phyloP scores from a whole-genome alignment of 2,329 filamentous ascomycete species.

The Alternaria infectoria region DNA sequence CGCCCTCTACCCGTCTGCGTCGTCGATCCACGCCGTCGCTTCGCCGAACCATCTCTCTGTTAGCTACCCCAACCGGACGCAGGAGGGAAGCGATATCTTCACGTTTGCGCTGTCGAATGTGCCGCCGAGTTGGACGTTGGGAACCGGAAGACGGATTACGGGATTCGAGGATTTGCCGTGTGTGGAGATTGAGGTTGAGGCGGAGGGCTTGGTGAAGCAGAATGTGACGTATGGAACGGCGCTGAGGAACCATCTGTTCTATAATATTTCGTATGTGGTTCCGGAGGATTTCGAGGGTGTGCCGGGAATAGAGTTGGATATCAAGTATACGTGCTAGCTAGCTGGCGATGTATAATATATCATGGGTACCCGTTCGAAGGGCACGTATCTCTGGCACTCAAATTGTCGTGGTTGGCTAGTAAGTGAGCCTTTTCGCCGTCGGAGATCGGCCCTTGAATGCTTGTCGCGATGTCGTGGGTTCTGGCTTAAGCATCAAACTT shows the following conservation, averaged over 20 bases:
- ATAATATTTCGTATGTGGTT: slow-evolving; percentile 57
- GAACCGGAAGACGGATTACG: slow-evolving; percentile 11
- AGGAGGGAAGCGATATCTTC: slow-evolving; percentile 25
- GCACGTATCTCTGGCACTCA: no score
- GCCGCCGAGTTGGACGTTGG: slow-evolving; percentile 25
- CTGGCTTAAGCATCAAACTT: not conserved
- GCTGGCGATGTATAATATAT: not conserved
- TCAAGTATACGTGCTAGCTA: slow-evolving; percentile 45
- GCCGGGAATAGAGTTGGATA: slow-evolving; percentile 46
- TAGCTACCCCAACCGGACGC: slow-evolving; percentile 27
- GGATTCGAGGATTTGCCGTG: slow-evolving; percentile 38
- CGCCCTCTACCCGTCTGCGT: slow-evolving; percentile 48
- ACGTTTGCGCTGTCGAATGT: slow-evolving; percentile 24
- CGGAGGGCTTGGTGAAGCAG: slow-evolving; percentile 47
- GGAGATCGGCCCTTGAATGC: no score
- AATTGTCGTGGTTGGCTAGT: no score
- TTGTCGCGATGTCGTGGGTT: no score
- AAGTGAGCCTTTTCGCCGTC: no score
- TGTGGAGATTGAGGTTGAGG: slow-evolving; percentile 48
- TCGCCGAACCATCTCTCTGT: slow-evolving; percentile 31
- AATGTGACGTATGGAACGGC: slow-evolving; percentile 47
- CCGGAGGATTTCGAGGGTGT: slow-evolving; percentile 49
- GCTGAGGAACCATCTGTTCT: slow-evolving; percentile 53
- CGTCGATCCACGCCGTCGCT: slow-evolving; percentile 51
- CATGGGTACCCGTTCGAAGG: no score